phyloP scores from a whole-genome alignment of 768 basidiomycete species.

The Amylocystis lapponica region DNA sequence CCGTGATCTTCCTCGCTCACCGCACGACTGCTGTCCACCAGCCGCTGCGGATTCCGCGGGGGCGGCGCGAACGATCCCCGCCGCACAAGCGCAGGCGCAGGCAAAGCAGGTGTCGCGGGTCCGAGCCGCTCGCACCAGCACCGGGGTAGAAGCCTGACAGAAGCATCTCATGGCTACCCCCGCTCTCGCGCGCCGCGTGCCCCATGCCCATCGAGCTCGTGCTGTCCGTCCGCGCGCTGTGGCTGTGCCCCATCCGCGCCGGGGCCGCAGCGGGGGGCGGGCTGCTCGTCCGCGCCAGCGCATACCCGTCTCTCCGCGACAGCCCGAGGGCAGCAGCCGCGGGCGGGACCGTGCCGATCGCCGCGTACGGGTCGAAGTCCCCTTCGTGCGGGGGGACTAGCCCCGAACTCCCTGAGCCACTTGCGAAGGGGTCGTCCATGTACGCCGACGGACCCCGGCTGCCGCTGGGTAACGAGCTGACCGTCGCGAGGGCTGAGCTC shows the following conservation, averaged over 20 bases:
- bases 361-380: slow-evolving; percentile 49
- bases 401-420: too few relatives aligned
- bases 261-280: slow-evolving; percentile 33
- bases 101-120: slow-evolving; percentile 14
- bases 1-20: slow-evolving; percentile 3
- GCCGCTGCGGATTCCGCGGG: slow-evolving; percentile 15
- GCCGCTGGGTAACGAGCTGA: slow-evolving; percentile 14
- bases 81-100: slow-evolving; percentile 9
- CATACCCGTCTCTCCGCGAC: slow-evolving; percentile 32
- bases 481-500: slow-evolving; percentile 20
- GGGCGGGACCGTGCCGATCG: slow-evolving; percentile 27
- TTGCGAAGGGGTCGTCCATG: slow-evolving; percentile 32
- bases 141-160: slow-evolving; percentile 28
- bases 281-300: slow-evolving; percentile 41
- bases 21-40: not conserved
- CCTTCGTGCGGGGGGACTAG: slow-evolving; percentile 4
- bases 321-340: slow-evolving; percentile 11
- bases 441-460: slow-evolving; percentile 12
- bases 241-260: slow-evolving; percentile 18
- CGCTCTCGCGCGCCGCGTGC: slow-evolving; percentile 44
- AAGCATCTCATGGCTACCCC: slow-evolving; percentile 57
- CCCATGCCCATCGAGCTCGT: slow-evolving; percentile 23
- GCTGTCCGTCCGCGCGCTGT: slow-evolving; percentile 14
- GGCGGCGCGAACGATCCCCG: slow-evolving; percentile 9
- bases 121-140: slow-evolving; percentile 5